Evolutionary conservation across 1,139 yeast species (phyloP), one percentile per base, ranked within the genome.

Genomic region (Zygoascus meyerae): DNA sequence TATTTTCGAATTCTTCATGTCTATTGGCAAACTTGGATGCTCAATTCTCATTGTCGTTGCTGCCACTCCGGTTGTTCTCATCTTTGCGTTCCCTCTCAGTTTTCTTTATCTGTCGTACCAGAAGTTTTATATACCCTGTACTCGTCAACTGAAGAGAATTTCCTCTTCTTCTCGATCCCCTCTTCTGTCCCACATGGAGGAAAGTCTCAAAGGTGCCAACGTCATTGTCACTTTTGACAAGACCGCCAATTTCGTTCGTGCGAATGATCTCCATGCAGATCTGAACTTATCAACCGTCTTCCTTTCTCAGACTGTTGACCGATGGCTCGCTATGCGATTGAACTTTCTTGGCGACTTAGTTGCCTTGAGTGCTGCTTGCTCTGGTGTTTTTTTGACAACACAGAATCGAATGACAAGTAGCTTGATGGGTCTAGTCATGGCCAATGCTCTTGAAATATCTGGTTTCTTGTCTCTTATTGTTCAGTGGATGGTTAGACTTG

Each of bases 161-260:
- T 86, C 85, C 57, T 86, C 95, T 12, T 67, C 78, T n/a, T 73
- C 84, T 56, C 73, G 95, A 62, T 86, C 95, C 1, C 78, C 80
- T 47, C 89, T 86, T 29, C 83, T 80, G 68, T 79, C 86, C 50
- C 87, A 84, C 57, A 82, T 86, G 63, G 85, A 82, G 57, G 96
- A 87, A 62, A 72, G 82, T 8, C 68, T 87, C 56, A 75, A 75
- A 53, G 96, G 96, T 34, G 72, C 81, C 71, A 71, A 74, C 9
- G 81, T 90, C 0, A 81, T 86, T 47, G 78, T 84, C 54, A 81
- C 87, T 0, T 67, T 63, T 47, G 64, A 69, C 17, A 83, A 80
- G 50, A 60, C 64, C 17, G 70, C 66, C 3, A 71, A 86, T 52
- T 83, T 82, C 59, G 68, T 67, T 38, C 73, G 68, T 47, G 69